Conservation (phyloP, 192 early-diverging fungal species). For the Funneliformis mosseae region DNA sequence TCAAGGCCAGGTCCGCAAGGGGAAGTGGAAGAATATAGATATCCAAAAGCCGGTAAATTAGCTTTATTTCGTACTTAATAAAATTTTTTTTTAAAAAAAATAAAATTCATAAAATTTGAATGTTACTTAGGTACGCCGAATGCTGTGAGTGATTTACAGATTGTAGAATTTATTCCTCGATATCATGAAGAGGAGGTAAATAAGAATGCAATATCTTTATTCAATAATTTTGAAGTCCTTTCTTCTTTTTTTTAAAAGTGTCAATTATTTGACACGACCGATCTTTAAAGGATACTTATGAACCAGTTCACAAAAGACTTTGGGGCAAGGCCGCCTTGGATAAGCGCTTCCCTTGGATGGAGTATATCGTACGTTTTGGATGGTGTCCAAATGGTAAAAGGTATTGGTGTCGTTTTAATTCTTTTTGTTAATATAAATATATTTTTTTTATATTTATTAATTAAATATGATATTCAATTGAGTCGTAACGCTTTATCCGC, state of each 20-base stretch:
- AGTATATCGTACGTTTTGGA: constrained; percentile 67
- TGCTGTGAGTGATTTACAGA: constrained; percentile 51
- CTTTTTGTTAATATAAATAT: too few species aligned
- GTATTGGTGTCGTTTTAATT: constrained; percentile 27
- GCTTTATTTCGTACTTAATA: neutral
- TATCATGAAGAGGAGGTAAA: constrained; percentile 34
- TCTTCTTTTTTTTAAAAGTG: neutral
- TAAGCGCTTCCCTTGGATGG: constrained; percentile 63
- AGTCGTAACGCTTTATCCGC: too few species aligned
- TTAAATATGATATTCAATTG: neutral
- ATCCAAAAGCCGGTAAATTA: constrained; percentile 52
- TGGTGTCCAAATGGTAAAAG: constrained; percentile 62
- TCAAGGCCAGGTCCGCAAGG: constrained; percentile 46
- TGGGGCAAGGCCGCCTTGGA: constrained; percentile 45
- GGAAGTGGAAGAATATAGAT: constrained; percentile 55
- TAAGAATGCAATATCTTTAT: neutral
- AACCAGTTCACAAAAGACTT: constrained; percentile 49
- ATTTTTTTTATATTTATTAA: neutral
- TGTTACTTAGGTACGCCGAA: constrained; percentile 52
- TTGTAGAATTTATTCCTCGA: constrained; percentile 56
- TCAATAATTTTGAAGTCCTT: neutral
- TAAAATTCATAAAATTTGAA: neutral
- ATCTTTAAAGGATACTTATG: constrained; percentile 35
- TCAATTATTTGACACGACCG: constrained; percentile 19
- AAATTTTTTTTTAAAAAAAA: too few species aligned